phyloP scores from a whole-genome alignment of 108 stramenopile species.

The Cyclostephanos tholiformis region DNA sequence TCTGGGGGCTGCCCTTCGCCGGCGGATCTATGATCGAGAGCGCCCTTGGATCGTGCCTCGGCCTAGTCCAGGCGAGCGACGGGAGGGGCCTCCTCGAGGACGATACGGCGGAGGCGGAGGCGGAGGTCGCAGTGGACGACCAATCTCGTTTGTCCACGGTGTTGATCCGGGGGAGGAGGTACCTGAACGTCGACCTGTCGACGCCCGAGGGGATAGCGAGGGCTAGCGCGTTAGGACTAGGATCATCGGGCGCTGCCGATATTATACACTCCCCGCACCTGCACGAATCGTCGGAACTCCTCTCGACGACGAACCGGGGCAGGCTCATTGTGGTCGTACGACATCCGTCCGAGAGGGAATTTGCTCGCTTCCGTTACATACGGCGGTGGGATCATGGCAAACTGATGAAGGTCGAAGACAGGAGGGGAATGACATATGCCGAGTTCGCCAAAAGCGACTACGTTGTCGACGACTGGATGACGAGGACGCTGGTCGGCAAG shows the following conservation, averaged over 20 bases:
- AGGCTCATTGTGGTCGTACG: conserved; percentile 21
- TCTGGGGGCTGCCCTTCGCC: conserved; percentile 26
- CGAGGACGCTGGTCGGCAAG: conserved; percentile 21
- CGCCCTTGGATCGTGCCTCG: conserved; percentile 24
- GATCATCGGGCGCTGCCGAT: conserved; percentile 28
- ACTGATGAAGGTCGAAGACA: conserved; percentile 6
- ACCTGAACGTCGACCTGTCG: conserved; percentile 37
- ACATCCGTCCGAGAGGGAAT: conserved; percentile 26
- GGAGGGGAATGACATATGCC: conserved; percentile 23
- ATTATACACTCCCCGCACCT: conserved; percentile 27
- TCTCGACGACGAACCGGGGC: conserved; percentile 13
- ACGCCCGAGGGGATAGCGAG: conserved; percentile 19
- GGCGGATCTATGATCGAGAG: conserved; percentile 20
- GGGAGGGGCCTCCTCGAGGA: conserved; percentile 1
- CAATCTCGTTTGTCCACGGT: neutral
- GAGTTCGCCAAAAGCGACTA: conserved; percentile 33
- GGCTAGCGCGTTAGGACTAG: conserved; percentile 18
- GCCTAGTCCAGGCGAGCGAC: conserved; percentile 27
- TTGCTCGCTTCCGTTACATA: conserved; percentile 20
- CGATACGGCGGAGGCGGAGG: neutral
- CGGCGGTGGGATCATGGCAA: neutral
- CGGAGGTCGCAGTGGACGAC: neutral
- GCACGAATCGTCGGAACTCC: conserved; percentile 7
- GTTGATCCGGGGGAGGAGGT: conserved; percentile 11
- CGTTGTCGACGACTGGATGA: conserved; percentile 44